Evolutionary conservation across 2,329 filamentous ascomycete genomes (phyloP).

Genomic region (Calonectria fujianensis): DNA sequence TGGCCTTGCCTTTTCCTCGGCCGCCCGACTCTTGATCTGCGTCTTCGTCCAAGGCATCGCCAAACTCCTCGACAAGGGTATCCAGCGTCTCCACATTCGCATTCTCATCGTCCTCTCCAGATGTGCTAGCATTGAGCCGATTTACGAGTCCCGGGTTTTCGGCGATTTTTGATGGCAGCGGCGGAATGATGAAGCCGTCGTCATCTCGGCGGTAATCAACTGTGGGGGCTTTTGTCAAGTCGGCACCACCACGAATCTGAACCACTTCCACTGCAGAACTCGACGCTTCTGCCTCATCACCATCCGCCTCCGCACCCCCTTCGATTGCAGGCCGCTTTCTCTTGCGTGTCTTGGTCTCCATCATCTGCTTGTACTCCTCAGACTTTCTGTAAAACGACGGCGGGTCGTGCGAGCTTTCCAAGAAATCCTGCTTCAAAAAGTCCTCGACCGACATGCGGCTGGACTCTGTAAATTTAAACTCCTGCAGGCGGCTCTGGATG

Average conservation of each 20-base stretch:
- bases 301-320: constrained; percentile 52
- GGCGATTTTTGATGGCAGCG: constrained; percentile 64
- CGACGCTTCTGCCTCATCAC: constrained; percentile 38
- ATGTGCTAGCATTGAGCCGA: constrained; percentile 42
- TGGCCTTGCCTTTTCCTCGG: constrained; percentile 50
- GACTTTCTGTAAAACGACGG: constrained; percentile 85
- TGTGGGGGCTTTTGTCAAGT: constrained; percentile 59
- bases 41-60: constrained; percentile 61
- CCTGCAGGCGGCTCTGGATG: constrained; percentile 91
- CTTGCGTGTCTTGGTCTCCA: constrained; percentile 69
- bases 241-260: constrained; percentile 56
- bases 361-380: constrained; percentile 74
- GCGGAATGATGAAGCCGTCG: constrained; percentile 81
- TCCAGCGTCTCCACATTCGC: constrained; percentile 60
- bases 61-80: constrained; percentile 67
- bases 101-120: constrained; percentile 48
- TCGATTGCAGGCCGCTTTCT: constrained; percentile 64
- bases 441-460: constrained; percentile 91
- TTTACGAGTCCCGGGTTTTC: constrained; percentile 56
- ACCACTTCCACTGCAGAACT: constrained; percentile 23
- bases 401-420: constrained; percentile 86
- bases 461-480: constrained; percentile 92
- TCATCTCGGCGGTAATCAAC: constrained; percentile 72
- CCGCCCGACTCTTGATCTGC: constrained; percentile 39
- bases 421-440: constrained; percentile 82